phyloP scores from a whole-genome alignment of 345 rosid genomes.

The Eucalyptus polyanthemos region DNA sequence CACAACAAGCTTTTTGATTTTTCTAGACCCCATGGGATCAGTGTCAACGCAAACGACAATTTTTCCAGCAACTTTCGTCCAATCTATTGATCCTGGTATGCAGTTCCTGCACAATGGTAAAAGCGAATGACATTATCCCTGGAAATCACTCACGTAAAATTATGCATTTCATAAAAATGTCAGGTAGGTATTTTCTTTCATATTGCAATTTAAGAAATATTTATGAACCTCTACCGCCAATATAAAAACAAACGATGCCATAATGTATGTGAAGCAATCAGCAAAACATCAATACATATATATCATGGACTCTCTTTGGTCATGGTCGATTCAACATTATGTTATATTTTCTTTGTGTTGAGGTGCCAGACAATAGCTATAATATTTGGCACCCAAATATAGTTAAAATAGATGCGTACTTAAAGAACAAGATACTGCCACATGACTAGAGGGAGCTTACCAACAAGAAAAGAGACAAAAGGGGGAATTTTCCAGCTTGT shows the following conservation, averaged over 20 bases:
- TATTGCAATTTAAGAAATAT: neutral
- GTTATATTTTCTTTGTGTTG: neutral
- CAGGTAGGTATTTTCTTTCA: neutral
- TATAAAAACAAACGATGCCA: neutral
- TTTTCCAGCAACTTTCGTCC: slow-evolving; percentile 41
- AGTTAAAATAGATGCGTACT: neutral
- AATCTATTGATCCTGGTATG: slow-evolving; percentile 58
- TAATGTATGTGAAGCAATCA: neutral
- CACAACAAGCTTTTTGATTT: slow-evolving; percentile 37
- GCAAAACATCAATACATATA: neutral
- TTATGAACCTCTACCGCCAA: neutral
- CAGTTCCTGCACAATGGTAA: slow-evolving; percentile 31
- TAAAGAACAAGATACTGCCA: neutral
- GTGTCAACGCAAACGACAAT: slow-evolving; percentile 43
- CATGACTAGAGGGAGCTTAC: neutral
- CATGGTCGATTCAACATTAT: neutral
- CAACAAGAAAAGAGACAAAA: neutral
- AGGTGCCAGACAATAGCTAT: neutral
- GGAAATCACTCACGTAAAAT: neutral
- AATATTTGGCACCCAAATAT: neutral
- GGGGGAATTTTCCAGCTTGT: neutral
- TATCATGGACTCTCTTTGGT: neutral
- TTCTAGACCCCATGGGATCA: slow-evolving; percentile 11
- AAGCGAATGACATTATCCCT: neutral
- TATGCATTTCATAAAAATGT: neutral